A percentile compares a stretch with the other conserved stretches of the same genome.
phyloP scores from a whole-genome alignment of 768 basidiomycete species.

The Auricularia heimuer region DNA sequence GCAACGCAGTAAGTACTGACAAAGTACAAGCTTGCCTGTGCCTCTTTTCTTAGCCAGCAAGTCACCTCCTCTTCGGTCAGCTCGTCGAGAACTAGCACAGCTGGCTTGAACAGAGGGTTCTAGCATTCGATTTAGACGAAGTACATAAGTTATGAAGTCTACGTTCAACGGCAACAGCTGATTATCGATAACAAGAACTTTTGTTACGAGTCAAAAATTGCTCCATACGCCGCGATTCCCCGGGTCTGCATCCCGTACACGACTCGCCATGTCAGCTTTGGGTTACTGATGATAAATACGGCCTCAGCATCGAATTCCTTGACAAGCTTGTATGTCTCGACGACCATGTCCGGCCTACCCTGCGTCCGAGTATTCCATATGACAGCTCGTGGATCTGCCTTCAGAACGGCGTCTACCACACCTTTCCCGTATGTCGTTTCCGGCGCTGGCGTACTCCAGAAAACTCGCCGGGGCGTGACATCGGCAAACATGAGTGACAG shows the following conservation, averaged over 20 bases:
- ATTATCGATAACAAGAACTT: too few species aligned
- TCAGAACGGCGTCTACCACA: background rate
- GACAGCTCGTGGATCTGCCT: background rate
- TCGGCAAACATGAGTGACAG: background rate
- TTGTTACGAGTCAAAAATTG: background rate
- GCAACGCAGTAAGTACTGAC: too few species aligned
- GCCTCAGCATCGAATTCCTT: background rate
- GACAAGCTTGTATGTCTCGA: background rate
- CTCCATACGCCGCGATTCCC: background rate
- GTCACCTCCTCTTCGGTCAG: too few species aligned
- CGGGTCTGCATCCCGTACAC: background rate
- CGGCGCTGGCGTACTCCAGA: background rate
- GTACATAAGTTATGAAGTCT: too few species aligned
- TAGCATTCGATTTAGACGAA: too few species aligned
- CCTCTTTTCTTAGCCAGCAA: too few species aligned
- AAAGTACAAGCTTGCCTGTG: too few species aligned
- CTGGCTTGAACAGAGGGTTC: too few species aligned
- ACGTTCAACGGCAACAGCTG: too few species aligned
- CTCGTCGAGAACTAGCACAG: too few species aligned
- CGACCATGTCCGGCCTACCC: background rate
- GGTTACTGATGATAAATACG: background rate
- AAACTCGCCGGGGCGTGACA: background rate
- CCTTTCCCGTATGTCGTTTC: background rate
- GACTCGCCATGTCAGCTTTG: background rate
- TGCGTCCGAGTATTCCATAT: background rate